A percentile compares a stretch with the other conserved stretches of the same genome.
Conservation (phyloP, 1,139 yeast genomes). For the Suhomyces guaymorum region DNA sequence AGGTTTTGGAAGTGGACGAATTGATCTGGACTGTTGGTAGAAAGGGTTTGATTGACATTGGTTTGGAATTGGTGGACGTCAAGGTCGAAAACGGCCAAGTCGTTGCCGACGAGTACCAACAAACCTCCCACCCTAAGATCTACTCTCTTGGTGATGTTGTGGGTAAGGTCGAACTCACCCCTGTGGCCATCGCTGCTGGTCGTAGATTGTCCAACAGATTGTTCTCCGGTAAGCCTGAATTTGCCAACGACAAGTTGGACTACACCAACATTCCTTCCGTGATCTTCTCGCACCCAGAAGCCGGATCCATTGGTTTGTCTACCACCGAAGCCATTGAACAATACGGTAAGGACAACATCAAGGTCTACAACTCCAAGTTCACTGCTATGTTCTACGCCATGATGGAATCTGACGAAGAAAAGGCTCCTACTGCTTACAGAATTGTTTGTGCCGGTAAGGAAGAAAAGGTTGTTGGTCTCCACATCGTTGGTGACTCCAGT, state of each 20-base stretch:
- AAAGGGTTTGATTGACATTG: conserved; percentile 69
- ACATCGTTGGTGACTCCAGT: conserved; percentile 84
- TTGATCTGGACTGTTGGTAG: conserved; percentile 96
- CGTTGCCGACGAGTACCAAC: conserved; percentile 83
- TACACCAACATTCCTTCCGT: conserved; percentile 87
- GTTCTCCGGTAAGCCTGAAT: conserved; percentile 72
- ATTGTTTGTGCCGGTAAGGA: conserved; percentile 73
- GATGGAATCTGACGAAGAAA: conserved; percentile 62
- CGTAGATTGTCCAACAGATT: conserved; percentile 88
- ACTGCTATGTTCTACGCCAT: conserved; percentile 93
- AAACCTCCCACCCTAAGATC: conserved; percentile 68
- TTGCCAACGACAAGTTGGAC: conserved; percentile 73
- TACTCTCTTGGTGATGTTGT: conserved; percentile 92
- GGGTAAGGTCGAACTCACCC: conserved; percentile 90
- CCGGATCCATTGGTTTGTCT: conserved; percentile 86
- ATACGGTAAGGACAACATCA: conserved; percentile 80
- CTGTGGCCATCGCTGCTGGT: conserved; percentile 98
- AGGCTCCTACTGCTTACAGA: conserved; percentile 87
- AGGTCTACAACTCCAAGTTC: conserved; percentile 79
- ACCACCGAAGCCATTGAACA: conserved; percentile 74
- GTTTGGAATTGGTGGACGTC: conserved; percentile 75
- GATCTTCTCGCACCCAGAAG: conserved; percentile 95
- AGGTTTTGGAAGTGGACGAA: conserved; percentile 68
- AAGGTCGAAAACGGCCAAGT: conserved; percentile 61
- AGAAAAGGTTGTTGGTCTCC: conserved; percentile 94